A percentile compares a stretch with the other conserved stretches of the same genome.
Conservation (phyloP, 495 filamentous ascomycete species). For the Hyaloscypha bicolor region DNA sequence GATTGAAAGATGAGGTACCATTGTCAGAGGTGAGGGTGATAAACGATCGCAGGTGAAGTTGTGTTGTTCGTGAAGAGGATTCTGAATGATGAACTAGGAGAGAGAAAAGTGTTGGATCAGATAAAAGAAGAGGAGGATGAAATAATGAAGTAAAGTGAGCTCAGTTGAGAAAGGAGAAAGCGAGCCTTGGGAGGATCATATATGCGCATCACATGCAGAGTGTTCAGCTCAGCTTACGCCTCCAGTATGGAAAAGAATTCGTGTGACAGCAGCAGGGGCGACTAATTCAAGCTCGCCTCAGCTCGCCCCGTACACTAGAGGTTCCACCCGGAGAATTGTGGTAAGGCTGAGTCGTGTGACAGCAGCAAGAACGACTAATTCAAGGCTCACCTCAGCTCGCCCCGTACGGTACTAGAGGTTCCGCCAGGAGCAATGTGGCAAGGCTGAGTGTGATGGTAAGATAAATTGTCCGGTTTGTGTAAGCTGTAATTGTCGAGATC, state of each 20-base stretch:
- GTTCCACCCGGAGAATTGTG: background rate
- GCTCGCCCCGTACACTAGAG: background rate
- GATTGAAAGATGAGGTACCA: background rate
- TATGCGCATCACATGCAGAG: background rate
- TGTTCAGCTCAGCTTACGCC: background rate
- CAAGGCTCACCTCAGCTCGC: background rate
- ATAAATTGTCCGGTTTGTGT: background rate
- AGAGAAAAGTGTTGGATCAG: too few relatives aligned
- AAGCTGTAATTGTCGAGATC: background rate
- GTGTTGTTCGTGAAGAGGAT: background rate
- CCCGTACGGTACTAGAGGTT: background rate
- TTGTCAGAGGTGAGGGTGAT: background rate
- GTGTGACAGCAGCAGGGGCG: background rate
- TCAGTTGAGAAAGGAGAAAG: background rate
- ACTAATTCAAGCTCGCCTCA: background rate
- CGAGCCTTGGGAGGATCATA: background rate
- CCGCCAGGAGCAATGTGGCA: background rate
- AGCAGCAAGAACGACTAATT: background rate
- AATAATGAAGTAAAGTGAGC: too few relatives aligned
- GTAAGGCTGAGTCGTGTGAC: conserved; percentile 1
- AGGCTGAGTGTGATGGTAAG: background rate
- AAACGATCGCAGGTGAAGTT: background rate
- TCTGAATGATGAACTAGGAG: background rate
- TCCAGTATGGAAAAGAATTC: background rate
- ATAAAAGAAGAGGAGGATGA: too few relatives aligned